phyloP scores from a whole-genome alignment of 2,329 filamentous ascomycete genomes.

The Xylariaceae sp. region DNA sequence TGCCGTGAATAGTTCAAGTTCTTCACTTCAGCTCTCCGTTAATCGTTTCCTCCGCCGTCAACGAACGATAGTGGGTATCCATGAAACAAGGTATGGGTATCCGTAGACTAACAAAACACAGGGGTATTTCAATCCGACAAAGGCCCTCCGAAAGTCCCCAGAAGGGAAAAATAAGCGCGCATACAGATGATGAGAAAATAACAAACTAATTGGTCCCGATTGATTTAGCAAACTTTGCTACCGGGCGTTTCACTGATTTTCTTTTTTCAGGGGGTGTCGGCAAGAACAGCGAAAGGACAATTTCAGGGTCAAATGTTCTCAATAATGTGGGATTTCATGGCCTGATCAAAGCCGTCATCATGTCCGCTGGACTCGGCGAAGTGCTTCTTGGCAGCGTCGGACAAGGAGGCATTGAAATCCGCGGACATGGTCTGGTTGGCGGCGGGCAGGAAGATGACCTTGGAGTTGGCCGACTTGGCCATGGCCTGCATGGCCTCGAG shows the following conservation, averaged over 20 bases:
- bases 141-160: not conserved
- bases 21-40: slow-evolving; percentile 4
- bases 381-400: slow-evolving; percentile 34
- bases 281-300: not conserved
- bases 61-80: slow-evolving; percentile 33
- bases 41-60: slow-evolving; percentile 1
- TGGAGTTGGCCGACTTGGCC: slow-evolving; percentile 87
- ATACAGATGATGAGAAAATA: not conserved
- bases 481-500: slow-evolving; percentile 98
- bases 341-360: slow-evolving; percentile 66
- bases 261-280: not conserved
- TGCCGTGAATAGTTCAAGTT: not conserved
- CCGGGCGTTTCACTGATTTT: not conserved
- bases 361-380: slow-evolving; percentile 52
- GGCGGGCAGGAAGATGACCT: slow-evolving; percentile 78
- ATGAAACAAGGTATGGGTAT: slow-evolving; percentile 27
- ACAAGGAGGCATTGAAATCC: slow-evolving; percentile 42
- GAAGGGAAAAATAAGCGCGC: not conserved
- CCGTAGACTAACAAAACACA: slow-evolving; percentile 17
- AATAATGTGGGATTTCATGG: slow-evolving; percentile 75
- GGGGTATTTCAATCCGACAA: slow-evolving; percentile 16
- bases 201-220: not conserved
- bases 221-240: not conserved
- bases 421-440: slow-evolving; percentile 56
- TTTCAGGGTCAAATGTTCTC: slow-evolving; percentile 67